Evolutionary conservation across 2,329 filamentous ascomycete genomes (phyloP), one percentile per base, ranked within the genome.

Genomic region (Pleomassaria siparia): DNA sequence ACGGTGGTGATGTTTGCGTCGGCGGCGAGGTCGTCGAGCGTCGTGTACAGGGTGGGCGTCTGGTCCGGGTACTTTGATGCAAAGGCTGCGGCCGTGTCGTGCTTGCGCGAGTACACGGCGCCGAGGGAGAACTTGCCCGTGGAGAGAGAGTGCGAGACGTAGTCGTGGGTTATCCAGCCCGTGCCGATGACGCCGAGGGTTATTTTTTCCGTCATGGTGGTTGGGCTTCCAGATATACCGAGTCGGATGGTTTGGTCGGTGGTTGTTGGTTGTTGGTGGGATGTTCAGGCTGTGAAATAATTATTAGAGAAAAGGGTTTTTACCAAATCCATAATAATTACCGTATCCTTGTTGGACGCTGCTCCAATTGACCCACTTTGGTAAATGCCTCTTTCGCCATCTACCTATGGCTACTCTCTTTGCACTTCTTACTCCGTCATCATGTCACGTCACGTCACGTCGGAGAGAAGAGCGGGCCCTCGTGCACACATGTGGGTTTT

Each of bases 81-180:
- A 53, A 78, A 78, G 6, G 68, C 56, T 29, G 68, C 59, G 16
- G 74, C 76, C 4, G 72, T 70, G 4, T 74, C 71, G 53, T 66
- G 60, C 22, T 62, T 72, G 47, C 76, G 72, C 3, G 75, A 77
- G 66, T 76, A 78, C 40, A 78, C 72, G 37, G 75, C 72, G 6
- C 62, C 52, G 22, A 79, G 71, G 28, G 66, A 65, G 72, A 73
- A 79, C 63, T 71, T 64, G 16, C 60, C 58, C 2, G 74, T 74
- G 29, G 74, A 67, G 24, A 74, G 67, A 11, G 75, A 73, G 16
- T 67, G 70, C 12, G 65, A 56, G 58, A 78, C 70, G 62, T 71
- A 79, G 9, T 74, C 75, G 52, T 74, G 71, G 2, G 76, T 78
- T 59, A 79, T 79, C 76, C 76, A 79, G 59, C 64, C 67, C 16